Conservation (phyloP, 2,329 filamentous ascomycete genomes). For the Tolypocladium endophyticum region DNA sequence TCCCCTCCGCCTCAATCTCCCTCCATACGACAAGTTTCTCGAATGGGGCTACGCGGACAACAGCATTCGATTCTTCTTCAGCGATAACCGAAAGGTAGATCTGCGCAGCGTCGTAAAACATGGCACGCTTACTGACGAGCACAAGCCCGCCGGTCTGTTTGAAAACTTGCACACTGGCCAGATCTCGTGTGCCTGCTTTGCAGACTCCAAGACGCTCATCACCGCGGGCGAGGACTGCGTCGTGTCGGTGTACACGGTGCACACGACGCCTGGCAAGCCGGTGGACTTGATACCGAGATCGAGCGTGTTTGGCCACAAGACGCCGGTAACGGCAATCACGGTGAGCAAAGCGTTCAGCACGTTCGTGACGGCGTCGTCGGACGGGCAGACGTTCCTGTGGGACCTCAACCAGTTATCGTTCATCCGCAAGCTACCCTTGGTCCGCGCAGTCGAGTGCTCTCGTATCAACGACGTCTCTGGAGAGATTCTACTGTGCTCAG, state of each 20-base stretch:
- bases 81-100: slow-evolving; percentile 63
- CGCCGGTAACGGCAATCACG: slow-evolving; percentile 69
- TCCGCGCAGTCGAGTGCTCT: slow-evolving; percentile 57
- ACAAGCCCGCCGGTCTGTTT: slow-evolving; percentile 65
- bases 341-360: slow-evolving; percentile 83
- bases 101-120: neutral
- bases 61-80: slow-evolving; percentile 81
- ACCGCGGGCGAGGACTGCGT: slow-evolving; percentile 91
- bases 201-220: slow-evolving; percentile 81
- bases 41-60: slow-evolving; percentile 96
- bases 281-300: slow-evolving; percentile 72
- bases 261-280: slow-evolving; percentile 49
- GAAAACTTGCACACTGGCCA: slow-evolving; percentile 92
- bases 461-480: slow-evolving; percentile 85
- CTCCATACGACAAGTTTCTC: slow-evolving; percentile 85
- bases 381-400: slow-evolving; percentile 83
- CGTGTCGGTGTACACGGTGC: slow-evolving; percentile 71
- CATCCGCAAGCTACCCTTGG: slow-evolving; percentile 59
- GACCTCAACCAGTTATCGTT: slow-evolving; percentile 87
- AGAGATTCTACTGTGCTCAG: slow-evolving; percentile 77
- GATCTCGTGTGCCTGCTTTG: slow-evolving; percentile 72
- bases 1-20: slow-evolving; percentile 76
- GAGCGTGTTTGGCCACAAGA: slow-evolving; percentile 83
- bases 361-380: slow-evolving; percentile 70
- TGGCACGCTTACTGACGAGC: slow-evolving; percentile 14